These are phyloP conservation scores for Alternaria tenuissima DNA, from an alignment of 2,329 filamentous ascomycete genomes.

Conservation along the genomic window DNA sequence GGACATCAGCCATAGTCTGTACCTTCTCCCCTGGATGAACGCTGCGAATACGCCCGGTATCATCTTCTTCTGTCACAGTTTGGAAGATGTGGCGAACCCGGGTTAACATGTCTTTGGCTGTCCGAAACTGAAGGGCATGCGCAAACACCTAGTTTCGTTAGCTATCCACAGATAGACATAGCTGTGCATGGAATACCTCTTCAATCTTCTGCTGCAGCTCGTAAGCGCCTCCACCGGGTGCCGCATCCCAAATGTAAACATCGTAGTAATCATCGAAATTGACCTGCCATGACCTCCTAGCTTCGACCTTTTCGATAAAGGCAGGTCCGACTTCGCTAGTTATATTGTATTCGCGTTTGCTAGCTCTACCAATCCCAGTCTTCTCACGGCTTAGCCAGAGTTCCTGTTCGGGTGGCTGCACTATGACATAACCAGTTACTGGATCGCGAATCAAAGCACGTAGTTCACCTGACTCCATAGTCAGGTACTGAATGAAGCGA, in stretches of 20 bases:
- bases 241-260: conserved; percentile 54
- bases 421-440: conserved; percentile 22
- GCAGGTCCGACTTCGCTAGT: conserved; percentile 45
- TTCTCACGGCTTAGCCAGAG: conserved; percentile 53
- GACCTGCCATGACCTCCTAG: conserved; percentile 49
- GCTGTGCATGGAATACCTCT: conserved; percentile 29
- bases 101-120: conserved; percentile 44
- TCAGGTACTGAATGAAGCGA: conserved; percentile 55
- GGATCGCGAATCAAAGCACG: conserved; percentile 26
- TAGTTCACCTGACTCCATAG: conserved; percentile 51
- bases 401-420: conserved; percentile 49
- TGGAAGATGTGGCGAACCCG: conserved; percentile 47
- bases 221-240: conserved; percentile 43
- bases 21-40: conserved; percentile 47
- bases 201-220: conserved; percentile 44
- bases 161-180: background rate
- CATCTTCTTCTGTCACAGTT: conserved; percentile 48
- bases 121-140: conserved; percentile 48
- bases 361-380: conserved; percentile 51
- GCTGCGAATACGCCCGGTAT: conserved; percentile 47
- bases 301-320: conserved; percentile 55
- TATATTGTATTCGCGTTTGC: conserved; percentile 51
- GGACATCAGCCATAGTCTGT: conserved; percentile 46
- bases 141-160: conserved; percentile 41
- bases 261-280: conserved; percentile 56